Percentiles rank a stretch among this genome's conserved stretches.
These are phyloP conservation scores for Scutellaria barbata DNA, from an alignment of 257 asterid species.

Conservation along the genomic window DNA sequence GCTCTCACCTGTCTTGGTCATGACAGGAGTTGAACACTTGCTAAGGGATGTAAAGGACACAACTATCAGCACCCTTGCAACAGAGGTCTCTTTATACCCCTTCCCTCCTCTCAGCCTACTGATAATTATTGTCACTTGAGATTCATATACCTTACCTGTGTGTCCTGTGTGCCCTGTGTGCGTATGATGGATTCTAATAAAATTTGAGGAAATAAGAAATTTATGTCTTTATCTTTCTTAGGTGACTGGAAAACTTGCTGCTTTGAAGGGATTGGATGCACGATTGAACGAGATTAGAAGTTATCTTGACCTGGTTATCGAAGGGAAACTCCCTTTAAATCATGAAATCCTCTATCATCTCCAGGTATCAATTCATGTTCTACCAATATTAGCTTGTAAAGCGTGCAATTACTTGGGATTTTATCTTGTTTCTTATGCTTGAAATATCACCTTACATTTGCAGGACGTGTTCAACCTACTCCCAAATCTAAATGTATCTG, in stretches of 20 bases:
- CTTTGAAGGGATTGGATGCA: slow-evolving; percentile 94
- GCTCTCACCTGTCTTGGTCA: slow-evolving; percentile 18
- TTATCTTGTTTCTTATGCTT: slow-evolving; percentile 11
- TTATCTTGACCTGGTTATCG: slow-evolving; percentile 86
- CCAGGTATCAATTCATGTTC: slow-evolving; percentile 73
- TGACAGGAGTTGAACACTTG: slow-evolving; percentile 95
- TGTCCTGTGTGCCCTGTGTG: neutral
- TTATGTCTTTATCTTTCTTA: slow-evolving; percentile 29
- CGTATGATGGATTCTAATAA: slow-evolving; percentile 21
- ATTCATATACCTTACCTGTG: no score
- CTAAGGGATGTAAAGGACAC: slow-evolving; percentile 97
- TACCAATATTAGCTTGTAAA: neutral
- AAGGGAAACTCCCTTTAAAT: slow-evolving; percentile 88
- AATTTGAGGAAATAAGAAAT: slow-evolving; percentile 1
- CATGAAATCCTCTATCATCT: slow-evolving; percentile 95
- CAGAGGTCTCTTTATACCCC: slow-evolving; percentile 64
- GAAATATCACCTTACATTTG: slow-evolving; percentile 29
- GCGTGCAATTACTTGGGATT: neutral
- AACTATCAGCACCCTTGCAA: slow-evolving; percentile 95
- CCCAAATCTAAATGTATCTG: slow-evolving; percentile 85
- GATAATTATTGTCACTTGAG: neutral
- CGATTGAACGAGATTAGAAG: slow-evolving; percentile 81
- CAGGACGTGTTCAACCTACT: slow-evolving; percentile 95
- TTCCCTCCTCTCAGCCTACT: slow-evolving; percentile 11
- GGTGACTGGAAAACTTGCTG: slow-evolving; percentile 96